Conservation (phyloP, 1,139 yeast species). For the Ogataea hybrid region DNA sequence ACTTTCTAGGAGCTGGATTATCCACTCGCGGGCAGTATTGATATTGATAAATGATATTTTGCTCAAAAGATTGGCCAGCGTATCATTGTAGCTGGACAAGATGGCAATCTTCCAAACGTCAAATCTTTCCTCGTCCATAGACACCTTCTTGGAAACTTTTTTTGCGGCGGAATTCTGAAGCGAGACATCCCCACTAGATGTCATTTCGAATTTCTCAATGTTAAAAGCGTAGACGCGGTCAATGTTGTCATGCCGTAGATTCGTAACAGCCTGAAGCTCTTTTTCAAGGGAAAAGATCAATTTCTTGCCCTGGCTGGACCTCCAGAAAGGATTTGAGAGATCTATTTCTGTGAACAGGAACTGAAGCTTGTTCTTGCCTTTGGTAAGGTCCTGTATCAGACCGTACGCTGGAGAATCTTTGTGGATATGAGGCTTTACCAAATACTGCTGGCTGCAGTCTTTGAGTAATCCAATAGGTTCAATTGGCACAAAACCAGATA, state of each 20-base stretch:
- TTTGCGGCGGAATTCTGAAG: conserved; percentile 32
- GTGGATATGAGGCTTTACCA: conserved; percentile 72
- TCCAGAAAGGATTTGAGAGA: conserved; percentile 66
- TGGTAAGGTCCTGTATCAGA: conserved; percentile 17
- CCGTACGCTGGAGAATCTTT: conserved; percentile 31
- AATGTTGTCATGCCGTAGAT: conserved; percentile 63
- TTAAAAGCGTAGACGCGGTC: conserved; percentile 68
- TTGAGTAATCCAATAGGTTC: conserved; percentile 50
- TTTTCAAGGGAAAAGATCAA: conserved; percentile 69
- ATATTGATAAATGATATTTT: conserved; percentile 67
- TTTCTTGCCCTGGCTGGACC: conserved; percentile 67
- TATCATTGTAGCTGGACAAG: conserved; percentile 61
- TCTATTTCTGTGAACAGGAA: conserved; percentile 69
- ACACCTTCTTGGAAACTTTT: conserved; percentile 26
- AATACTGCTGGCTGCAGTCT: conserved; percentile 50
- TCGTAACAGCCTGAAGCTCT: conserved; percentile 62
- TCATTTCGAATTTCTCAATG: conserved; percentile 48
- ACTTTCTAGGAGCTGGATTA: conserved; percentile 81
- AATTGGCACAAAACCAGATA: conserved; percentile 61
- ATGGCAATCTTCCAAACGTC: conserved; percentile 65
- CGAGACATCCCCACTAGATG: conserved; percentile 32
- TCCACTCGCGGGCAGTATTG: conserved; percentile 83
- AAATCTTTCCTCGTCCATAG: conserved; percentile 21
- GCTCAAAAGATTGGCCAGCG: conserved; percentile 65
- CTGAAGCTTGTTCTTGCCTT: conserved; percentile 13